phyloP scores from a whole-genome alignment of 2,329 filamentous ascomycete species.

The Clarireedia hainanense region DNA sequence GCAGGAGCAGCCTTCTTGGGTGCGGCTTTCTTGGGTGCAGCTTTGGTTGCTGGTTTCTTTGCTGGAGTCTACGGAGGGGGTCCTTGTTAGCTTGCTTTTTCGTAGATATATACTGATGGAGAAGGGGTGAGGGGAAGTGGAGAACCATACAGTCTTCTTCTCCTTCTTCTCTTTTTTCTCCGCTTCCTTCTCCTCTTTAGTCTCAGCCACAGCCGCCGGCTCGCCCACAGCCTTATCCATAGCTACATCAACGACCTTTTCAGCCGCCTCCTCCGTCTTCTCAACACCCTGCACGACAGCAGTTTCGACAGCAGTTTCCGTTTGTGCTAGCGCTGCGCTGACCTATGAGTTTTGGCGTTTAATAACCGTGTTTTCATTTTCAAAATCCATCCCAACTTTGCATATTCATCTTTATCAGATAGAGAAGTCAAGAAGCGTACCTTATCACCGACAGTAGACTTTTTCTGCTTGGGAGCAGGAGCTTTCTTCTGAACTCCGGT shows the following conservation, averaged over 20 bases:
- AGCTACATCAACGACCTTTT: background rate
- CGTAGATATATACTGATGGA: background rate
- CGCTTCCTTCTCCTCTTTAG: background rate
- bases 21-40: background rate
- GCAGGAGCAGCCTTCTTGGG: background rate
- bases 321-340: background rate
- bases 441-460: slow-evolving; percentile 22
- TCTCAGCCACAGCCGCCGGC: background rate
- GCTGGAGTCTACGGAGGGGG: slow-evolving; percentile 25
- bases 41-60: background rate
- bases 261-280: background rate
- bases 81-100: slow-evolving; percentile 8
- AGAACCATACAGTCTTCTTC: slow-evolving; percentile 1
- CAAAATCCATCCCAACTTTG: background rate
- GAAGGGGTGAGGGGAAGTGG: background rate
- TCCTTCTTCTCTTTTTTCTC: background rate
- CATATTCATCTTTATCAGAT: background rate
- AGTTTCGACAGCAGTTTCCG: background rate
- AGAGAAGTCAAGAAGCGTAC: slow-evolving; percentile 12
- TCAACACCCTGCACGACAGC: background rate
- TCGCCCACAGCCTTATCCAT: background rate
- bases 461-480: slow-evolving; percentile 26
- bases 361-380: background rate
- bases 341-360: background rate
- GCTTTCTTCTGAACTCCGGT: slow-evolving; percentile 28